Base-by-base conservation (phyloP, 192 early-diverging fungal genomes). In the Coemansia nantahalensis region DNA sequence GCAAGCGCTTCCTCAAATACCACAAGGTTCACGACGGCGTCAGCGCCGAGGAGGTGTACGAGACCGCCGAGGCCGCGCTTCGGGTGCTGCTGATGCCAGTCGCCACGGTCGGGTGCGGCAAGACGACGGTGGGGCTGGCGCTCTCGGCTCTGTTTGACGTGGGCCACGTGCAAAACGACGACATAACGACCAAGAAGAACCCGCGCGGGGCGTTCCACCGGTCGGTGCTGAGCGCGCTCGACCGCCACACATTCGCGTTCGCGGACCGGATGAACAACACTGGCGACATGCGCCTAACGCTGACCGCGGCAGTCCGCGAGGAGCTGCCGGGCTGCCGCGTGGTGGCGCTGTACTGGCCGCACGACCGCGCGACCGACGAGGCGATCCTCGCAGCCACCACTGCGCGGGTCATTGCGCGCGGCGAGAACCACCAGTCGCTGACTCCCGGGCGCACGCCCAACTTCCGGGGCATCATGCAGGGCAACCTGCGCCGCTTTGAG, bases 91-190 rank as follows among this genome's bases (percentile, higher is more conserved):
- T 85, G 12, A 44, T 95, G 39, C 91, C 93, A 5, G 77, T 94
- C 43, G 91, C 83, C 12, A 81, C 84, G 15, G 82, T 91, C 37
- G 92, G 87, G 16, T 88, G 80, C 42, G 93, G 93, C 38, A 83
- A 84, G 52, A 85, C 86, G 0, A 84, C 83, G 0, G 45, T 88
- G 19, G 56, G 74, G 19, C 39, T 80, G 41, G 81, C 81, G 1
- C 64, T 88, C 9, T 47, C 76, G 1, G 64, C 69, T 50, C 52
- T 88, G 39, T 85, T 85, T 60, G 79, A 76, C 2, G 80, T 89
- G 64, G 83, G 68, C n/a, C 88, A 91, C 57, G 69, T 93, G 19
- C 90, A 93, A 64, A 91, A 84, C 68, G 93, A 95, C 77, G 77
- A 92, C 56, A 81, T 90, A 8, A 70, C 66, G 14, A 35, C 40